Base-by-base conservation (phyloP, 2,329 filamentous ascomycete species). In the Penicillium brasilianum region DNA sequence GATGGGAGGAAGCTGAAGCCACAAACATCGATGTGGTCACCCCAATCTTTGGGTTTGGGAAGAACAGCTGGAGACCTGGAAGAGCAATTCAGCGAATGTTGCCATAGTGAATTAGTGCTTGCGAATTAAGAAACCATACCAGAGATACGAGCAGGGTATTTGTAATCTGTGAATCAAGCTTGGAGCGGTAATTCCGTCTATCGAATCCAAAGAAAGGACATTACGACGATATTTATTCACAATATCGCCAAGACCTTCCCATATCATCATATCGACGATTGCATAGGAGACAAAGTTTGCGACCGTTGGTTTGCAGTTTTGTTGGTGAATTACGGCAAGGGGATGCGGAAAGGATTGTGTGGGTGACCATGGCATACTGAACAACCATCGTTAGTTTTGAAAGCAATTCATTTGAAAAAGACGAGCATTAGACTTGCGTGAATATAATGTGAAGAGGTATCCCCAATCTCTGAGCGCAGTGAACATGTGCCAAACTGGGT, bases 61-160 rank as follows among this genome's bases (percentile, higher is more conserved):
- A 93, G 90, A 51, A 95, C 78, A 1, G 90, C 85, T 0, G 91
- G 90, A 0, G 91, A 93, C 82, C 82, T 82, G 56, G 3, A 18
- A 10, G n/a, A 18, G 6, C 6, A 4, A 18, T 66, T 66, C 60
- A 55, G 60, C 10, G 68, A 13, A 9, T 22, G 13, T 53, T 25
- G 20, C 30, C 2, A 39, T 41, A 13, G 22, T 14, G 46, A 30
- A 46, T 5, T 13, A 30, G 5, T 13, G 10, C 8, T 25, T 10
- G 10, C 11, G 14, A 34, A 16, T 18, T n/a, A n/a, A 14, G 4
- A 44, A n/a, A 6, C 7, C 28, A 13, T 4, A 83, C 93, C 93
- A 97, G 77, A 93, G 95, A 72, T 97, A 98, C 0, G 93, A 96
- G 68, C 91, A 92, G 0, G 93, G 92, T 16, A 97, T 85, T 50